Base-by-base conservation (phyloP, 441 rosid species). In the Euphorbia schlechtendalii region DNA sequence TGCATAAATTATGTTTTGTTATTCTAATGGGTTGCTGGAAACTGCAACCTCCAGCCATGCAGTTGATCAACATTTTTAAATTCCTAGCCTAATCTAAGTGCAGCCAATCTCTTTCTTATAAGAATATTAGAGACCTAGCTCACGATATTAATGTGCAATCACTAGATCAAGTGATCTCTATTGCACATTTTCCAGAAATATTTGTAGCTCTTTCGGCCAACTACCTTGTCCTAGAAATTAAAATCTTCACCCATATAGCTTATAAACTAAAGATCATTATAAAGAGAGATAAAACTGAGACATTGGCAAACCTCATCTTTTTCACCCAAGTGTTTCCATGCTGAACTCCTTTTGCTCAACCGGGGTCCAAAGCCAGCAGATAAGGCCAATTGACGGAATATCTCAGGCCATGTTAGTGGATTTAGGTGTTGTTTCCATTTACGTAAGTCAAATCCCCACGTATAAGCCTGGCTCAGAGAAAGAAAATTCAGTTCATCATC, bases 401-500 rank as follows among this genome's bases (percentile, higher is more conserved):
- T 78, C 78, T 96, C 99, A 65, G 98, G 98, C 99, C 99, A 96
- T 21, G 98, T 90, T 65, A 90, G 51, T 71, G 86, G 86, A 73
- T 83, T 88, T 77, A 96, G 78, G 81, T 86, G 92, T 63, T 65
- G 83, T 75, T 92, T 96, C 99, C 99, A 96, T 75, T 83, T 86
- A 70, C 85, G 86, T 62, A 96, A 86, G 76, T 96, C 98, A 76
- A 96, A 96, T 60, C 99, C 99, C 99, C 99, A 96, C 59, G 80
- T 70, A 82, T 96, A 92, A 30, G 98, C 98, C 99, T 96, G 77
- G 66, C 38, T 71, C 67, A 69, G n/a, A 34, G 65, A 62, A 71
- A 62, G 8, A 63, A 71, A 71, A 36, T 34, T 45, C n/a, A 20
- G 28, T 45, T 52, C 63, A 76, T 70, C 70, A 67, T 64, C 68